Percentiles rank a stretch among this genome's conserved stretches.
Evolutionary conservation across 495 filamentous ascomycete species (phyloP).

Genomic region (Annulohypoxylon nitens): DNA sequence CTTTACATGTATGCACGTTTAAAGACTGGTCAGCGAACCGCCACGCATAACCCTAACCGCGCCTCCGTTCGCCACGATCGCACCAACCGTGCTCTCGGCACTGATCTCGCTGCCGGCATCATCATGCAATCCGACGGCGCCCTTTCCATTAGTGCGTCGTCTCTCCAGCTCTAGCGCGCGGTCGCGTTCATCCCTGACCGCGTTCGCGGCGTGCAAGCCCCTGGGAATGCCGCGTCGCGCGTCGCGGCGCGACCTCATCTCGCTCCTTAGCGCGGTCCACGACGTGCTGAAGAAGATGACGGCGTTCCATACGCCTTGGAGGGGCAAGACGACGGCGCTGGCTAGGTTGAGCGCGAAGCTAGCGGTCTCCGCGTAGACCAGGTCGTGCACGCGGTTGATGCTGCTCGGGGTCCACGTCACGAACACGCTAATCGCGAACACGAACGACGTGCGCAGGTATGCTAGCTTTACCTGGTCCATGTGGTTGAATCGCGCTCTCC

Average conservation of each 20-base stretch:
- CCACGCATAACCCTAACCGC: slow-evolving; percentile 42
- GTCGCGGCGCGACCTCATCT: slow-evolving; percentile 44
- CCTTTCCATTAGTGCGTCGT: slow-evolving; percentile 26
- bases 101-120: slow-evolving; percentile 48
- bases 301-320: slow-evolving; percentile 89
- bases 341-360: slow-evolving; percentile 77
- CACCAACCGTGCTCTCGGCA: slow-evolving; percentile 31
- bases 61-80: slow-evolving; percentile 20
- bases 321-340: slow-evolving; percentile 79
- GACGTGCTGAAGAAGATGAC: slow-evolving; percentile 79
- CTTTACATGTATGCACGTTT: not conserved
- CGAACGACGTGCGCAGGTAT: slow-evolving; percentile 82
- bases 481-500: slow-evolving; percentile 53
- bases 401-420: slow-evolving; percentile 88
- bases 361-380: slow-evolving; percentile 67
- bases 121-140: slow-evolving; percentile 2
- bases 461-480: slow-evolving; percentile 75
- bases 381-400: slow-evolving; percentile 79
- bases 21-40: slow-evolving; percentile 37
- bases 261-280: slow-evolving; percentile 53
- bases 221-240: slow-evolving; percentile 37
- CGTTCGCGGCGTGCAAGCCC: slow-evolving; percentile 69
- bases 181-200: slow-evolving; percentile 81
- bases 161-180: slow-evolving; percentile 73
- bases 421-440: slow-evolving; percentile 83